Base-by-base conservation (phyloP, 2,329 filamentous ascomycete genomes). In the Alternaria brassicae region DNA sequence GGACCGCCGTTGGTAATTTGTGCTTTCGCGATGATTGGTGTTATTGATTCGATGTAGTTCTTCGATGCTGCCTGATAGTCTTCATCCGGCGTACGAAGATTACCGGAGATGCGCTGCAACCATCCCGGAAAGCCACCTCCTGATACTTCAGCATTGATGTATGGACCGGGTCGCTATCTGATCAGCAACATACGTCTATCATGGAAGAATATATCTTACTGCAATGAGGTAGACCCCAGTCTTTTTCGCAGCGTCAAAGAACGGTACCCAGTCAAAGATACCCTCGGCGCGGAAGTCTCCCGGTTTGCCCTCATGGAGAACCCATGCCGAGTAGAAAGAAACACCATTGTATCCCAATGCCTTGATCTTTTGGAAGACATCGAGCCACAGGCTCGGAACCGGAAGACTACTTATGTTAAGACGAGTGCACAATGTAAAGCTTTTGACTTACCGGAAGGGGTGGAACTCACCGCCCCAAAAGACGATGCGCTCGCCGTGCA, bases 1-100 rank as follows among this genome's bases (percentile, higher is more conserved):
- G 91, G 91, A 0, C 91, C 91, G 0, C 90, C 91, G 50, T 92
- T 90, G 1, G 90, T 93, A 68, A 94, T 92, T 68, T 94, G 91
- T 1, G 86, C 87, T 56, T 88, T 86, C 2, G 91, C 89, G 62
- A 94, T 88, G n/a, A 89, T 86, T 6, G 81, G 80, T 19, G 84
- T 85, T 47, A 92, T 85, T 6, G 86, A 81, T 5, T 81, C 72
- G 57, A 70, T 70, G 44, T 70, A 70, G 36, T 87, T 85, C 44
- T 89, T 83, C 0, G 89, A 92, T 0, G 90, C 85, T 34, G 84
- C 79, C 4, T 91, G 78, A 62, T 85, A 93, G 4, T 82, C 85
- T 1, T 82, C 78, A 34, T 86, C 85, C 42, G 81, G 80, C 0
- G 89, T 90, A 53, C 91, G 83, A 32, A 92, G 77, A 0, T 81